Evolutionary conservation across 2,329 filamentous ascomycete genomes (phyloP).

Genomic region (Cadophora malorum): DNA sequence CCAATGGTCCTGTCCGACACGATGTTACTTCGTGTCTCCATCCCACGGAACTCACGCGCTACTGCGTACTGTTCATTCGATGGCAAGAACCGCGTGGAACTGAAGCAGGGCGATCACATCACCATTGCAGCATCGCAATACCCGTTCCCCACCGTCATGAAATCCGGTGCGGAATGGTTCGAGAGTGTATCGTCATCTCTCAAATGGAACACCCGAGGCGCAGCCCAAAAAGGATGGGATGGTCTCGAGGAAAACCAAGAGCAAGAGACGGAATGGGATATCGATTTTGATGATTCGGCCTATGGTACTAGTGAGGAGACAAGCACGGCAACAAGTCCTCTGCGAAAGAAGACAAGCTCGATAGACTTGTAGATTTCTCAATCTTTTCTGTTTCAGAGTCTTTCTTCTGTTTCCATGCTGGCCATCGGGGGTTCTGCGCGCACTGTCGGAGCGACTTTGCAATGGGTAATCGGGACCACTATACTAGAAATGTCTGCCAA

Average conservation of each 20-base stretch:
- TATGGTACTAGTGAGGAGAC: slow-evolving; percentile 77
- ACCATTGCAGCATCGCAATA: slow-evolving; percentile 96
- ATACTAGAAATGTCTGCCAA: slow-evolving; percentile 6
- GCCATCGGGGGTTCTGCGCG: slow-evolving; percentile 17
- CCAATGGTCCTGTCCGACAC: slow-evolving; percentile 98
- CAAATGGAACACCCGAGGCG: slow-evolving; percentile 92
- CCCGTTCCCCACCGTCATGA: slow-evolving; percentile 94
- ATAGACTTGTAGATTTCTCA: slow-evolving; percentile 21
- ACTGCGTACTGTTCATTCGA: slow-evolving; percentile 98
- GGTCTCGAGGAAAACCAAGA: slow-evolving; percentile 50
- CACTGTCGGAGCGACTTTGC: background rate
- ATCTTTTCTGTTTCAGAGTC: background rate
- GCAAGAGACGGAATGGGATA: slow-evolving; percentile 80
- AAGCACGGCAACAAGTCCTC: slow-evolving; percentile 68
- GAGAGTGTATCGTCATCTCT: slow-evolving; percentile 91
- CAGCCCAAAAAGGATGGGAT: slow-evolving; percentile 86
- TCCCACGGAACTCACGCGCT: slow-evolving; percentile 84
- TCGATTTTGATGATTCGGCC: slow-evolving; percentile 87
- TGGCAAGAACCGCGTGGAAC: slow-evolving; percentile 92
- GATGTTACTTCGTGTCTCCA: slow-evolving; percentile 86
- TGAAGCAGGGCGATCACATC: slow-evolving; percentile 92
- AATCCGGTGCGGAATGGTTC: slow-evolving; percentile 92
- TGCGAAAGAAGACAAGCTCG: slow-evolving; percentile 25
- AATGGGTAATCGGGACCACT: background rate
- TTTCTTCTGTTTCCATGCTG: slow-evolving; percentile 24